A percentile compares a stretch with the other conserved stretches of the same genome.
phyloP scores from a whole-genome alignment of 1,139 yeast species.

The Kluyveromyces sp. region DNA sequence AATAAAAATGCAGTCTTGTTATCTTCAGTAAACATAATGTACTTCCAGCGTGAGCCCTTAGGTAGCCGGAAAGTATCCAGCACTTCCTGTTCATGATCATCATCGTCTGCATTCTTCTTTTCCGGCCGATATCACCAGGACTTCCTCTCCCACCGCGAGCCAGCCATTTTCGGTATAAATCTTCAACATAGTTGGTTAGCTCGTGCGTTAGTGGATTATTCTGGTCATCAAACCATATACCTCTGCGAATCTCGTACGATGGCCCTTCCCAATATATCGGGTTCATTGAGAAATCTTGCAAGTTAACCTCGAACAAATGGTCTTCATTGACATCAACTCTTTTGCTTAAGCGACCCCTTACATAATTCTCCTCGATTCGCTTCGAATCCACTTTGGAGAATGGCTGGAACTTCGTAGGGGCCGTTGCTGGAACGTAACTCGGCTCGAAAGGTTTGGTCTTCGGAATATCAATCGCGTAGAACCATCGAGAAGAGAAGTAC shows the following conservation, averaged over 20 bases:
- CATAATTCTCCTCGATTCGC: conserved; percentile 48
- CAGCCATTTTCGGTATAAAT: conserved; percentile 34
- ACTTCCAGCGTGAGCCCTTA: conserved; percentile 19
- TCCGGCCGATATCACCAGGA: background rate
- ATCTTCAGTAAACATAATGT: conserved; percentile 34
- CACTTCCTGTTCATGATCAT: background rate
- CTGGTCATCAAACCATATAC: conserved; percentile 68
- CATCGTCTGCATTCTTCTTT: conserved; percentile 7
- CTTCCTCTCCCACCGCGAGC: conserved; percentile 9
- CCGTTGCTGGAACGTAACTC: conserved; percentile 38
- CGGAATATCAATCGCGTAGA: conserved; percentile 76
- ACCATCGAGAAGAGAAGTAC: conserved; percentile 45
- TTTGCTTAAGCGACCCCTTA: conserved; percentile 10
- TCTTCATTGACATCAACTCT: conserved; percentile 71
- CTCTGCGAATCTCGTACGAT: conserved; percentile 71
- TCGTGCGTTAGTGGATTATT: conserved; percentile 51
- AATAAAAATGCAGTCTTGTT: conserved; percentile 32
- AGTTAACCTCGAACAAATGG: conserved; percentile 62
- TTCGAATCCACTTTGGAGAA: conserved; percentile 59
- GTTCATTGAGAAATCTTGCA: conserved; percentile 42
- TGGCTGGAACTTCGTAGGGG: conserved; percentile 59
- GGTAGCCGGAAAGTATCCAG: conserved; percentile 17
- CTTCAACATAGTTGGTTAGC: conserved; percentile 54
- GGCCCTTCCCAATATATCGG: conserved; percentile 94
- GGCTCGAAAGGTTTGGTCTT: conserved; percentile 55